phyloP scores from a whole-genome alignment of 164 flowering plant species.

The Hamamelis virginiana region DNA sequence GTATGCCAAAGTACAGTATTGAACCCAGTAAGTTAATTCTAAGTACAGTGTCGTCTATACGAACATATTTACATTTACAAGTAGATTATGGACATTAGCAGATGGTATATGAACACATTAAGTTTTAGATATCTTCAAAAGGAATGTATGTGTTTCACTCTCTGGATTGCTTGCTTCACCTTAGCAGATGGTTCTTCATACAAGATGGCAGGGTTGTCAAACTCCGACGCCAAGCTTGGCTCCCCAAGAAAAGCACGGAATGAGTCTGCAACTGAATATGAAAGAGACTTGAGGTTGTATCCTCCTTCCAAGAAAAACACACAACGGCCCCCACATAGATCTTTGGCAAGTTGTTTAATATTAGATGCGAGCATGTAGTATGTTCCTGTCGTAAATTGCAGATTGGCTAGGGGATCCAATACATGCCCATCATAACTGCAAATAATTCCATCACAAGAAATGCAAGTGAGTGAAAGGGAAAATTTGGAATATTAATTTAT shows the following conservation, averaged over 20 bases:
- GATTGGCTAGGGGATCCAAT: constrained; percentile 85
- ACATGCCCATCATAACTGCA: constrained; percentile 90
- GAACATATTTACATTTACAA: neutral
- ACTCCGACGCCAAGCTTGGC: constrained; percentile 57
- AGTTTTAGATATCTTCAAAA: constrained; percentile 27
- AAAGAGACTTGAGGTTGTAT: constrained; percentile 86
- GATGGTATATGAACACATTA: neutral
- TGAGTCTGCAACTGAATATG: constrained; percentile 88
- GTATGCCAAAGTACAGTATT: too few relatives aligned
- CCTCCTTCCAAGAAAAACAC: constrained; percentile 97
- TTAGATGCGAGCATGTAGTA: constrained; percentile 86
- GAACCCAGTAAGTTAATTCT: too few relatives aligned
- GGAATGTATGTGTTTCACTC: constrained; percentile 69
- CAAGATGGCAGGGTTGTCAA: constrained; percentile 77
- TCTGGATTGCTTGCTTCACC: constrained; percentile 71
- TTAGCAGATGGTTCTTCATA: constrained; percentile 79
- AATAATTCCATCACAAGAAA: neutral
- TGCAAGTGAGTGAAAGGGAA: neutral
- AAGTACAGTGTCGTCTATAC: too few relatives aligned
- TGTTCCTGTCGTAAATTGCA: constrained; percentile 85
- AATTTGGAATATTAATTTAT: neutral
- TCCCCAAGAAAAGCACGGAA: constrained; percentile 88
- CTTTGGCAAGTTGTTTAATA: constrained; percentile 77
- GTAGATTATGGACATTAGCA: neutral
- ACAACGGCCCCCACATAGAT: constrained; percentile 85